Evolutionary conservation across 148 eudicot genomes (phyloP), one percentile per base, ranked within the genome.

Genomic region (Heliosperma pusillum): DNA sequence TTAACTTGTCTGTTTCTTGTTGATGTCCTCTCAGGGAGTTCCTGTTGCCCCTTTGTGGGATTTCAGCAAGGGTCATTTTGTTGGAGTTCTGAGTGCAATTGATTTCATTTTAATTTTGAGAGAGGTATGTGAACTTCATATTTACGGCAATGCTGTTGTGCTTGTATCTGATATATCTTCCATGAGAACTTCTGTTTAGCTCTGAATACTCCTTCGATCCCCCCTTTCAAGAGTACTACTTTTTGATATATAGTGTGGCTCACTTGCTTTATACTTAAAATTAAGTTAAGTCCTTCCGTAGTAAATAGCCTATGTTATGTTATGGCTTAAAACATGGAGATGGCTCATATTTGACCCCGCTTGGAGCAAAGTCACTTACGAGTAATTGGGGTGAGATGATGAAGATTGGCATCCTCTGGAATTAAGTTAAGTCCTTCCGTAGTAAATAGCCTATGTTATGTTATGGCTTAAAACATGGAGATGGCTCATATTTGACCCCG

Each of bases 31-130:
- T 74, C 89, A 93, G 98, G 97, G 97, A 76, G 81, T 89, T 80
- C 84, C 97, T 36, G 85, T 87, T 73, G 97, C 98, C 72, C 98
- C 98, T 79, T 82, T 93, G 63, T 93, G 98, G 98, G 97, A 93
- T 83, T 89, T 86, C 77, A 67, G 75, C 76, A 87, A 81, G 82
- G 86, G 92, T 70, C 83, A 84, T 63, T 91, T 93, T 86, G 90
- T 93, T 79, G 98, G 98, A 77, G 90, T 91, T 87, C 88, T 93
- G 57, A 93, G 91, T 82, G 92, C 98, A 76, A 78, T 82, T 53
- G 98, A 93, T 78, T 93, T 93, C 84, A 91, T 93, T 73, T 80
- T 93, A 76, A 93, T 93, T n/a, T 79, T 93, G 74, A 81, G 86
- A 86, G 98, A 93, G 98, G 98, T 93, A 87, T 45, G 73, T 33